phyloP scores from a whole-genome alignment of 2,329 filamentous ascomycete species.

The Alternaria metachromatica region DNA sequence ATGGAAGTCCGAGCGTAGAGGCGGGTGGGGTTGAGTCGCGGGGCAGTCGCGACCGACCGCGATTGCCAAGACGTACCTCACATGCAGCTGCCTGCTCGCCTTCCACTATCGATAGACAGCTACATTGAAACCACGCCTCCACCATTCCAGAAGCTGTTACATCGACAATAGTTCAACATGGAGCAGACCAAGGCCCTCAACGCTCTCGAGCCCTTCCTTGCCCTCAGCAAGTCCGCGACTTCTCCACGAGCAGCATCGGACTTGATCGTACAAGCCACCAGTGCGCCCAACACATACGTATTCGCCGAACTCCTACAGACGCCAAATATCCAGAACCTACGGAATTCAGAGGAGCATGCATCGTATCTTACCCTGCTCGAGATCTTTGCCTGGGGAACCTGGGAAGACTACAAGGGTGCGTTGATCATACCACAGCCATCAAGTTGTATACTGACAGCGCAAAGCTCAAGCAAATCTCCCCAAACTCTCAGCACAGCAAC shows the following conservation, averaged over 20 bases:
- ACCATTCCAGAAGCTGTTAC: not conserved
- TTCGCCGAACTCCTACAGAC: constrained; percentile 91
- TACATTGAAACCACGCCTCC: not conserved
- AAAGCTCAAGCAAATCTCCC: constrained; percentile 66
- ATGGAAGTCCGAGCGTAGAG: not conserved
- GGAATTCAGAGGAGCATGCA: constrained; percentile 66
- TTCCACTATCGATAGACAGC: constrained; percentile 4
- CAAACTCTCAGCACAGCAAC: constrained; percentile 72
- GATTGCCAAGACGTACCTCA: constrained; percentile 22
- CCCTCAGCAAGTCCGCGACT: constrained; percentile 83
- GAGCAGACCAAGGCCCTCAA: constrained; percentile 71
- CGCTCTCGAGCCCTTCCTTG: constrained; percentile 81
- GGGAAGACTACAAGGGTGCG: constrained; percentile 73
- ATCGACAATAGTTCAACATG: constrained; percentile 59
- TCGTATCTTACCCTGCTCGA: constrained; percentile 74
- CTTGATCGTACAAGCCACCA: constrained; percentile 85
- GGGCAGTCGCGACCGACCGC: constrained; percentile 28
- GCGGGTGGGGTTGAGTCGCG: constrained; percentile 17
- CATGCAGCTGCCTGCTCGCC: constrained; percentile 18
- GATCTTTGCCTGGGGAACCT: constrained; percentile 93
- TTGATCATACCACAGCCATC: not conserved
- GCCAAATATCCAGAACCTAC: constrained; percentile 77
- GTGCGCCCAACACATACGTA: constrained; percentile 86
- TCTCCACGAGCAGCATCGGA: constrained; percentile 85
- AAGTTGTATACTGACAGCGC: constrained; percentile 4